phyloP scores from a whole-genome alignment of 495 filamentous ascomycete species.

The Thermothielavioides terrestris region DNA sequence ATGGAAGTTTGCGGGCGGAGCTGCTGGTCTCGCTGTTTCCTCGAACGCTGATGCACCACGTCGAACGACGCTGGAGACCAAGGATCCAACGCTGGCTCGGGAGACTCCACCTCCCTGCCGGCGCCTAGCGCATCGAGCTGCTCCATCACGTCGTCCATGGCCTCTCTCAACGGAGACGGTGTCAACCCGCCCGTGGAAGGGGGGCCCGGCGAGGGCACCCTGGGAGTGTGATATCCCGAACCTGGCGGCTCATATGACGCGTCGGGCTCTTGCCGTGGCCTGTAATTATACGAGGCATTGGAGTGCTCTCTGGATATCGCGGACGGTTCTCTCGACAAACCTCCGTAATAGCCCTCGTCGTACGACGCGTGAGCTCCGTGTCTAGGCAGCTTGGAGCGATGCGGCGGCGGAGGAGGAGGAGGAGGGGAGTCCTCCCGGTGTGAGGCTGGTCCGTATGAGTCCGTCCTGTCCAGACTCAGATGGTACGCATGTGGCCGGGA shows the following conservation, averaged over 20 bases:
- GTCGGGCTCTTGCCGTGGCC: slow-evolving; percentile 14
- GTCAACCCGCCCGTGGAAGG: slow-evolving; percentile 68
- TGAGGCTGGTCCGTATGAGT: background rate
- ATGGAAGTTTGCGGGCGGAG: slow-evolving; percentile 62
- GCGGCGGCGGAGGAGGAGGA: slow-evolving; percentile 47
- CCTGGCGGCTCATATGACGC: slow-evolving; percentile 27
- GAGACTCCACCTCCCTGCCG: slow-evolving; percentile 42
- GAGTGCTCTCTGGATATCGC: slow-evolving; percentile 16
- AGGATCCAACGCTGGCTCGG: slow-evolving; percentile 56
- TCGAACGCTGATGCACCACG: slow-evolving; percentile 39
- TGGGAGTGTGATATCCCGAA: slow-evolving; percentile 43
- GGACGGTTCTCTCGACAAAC: slow-evolving; percentile 17
- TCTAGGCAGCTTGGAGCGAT: slow-evolving; percentile 27
- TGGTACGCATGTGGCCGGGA: slow-evolving; percentile 14
- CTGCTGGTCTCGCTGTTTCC: slow-evolving; percentile 26
- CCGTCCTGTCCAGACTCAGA: slow-evolving; percentile 10
- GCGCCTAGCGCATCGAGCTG: slow-evolving; percentile 84
- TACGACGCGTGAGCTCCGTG: slow-evolving; percentile 27
- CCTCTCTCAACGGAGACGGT: slow-evolving; percentile 81
- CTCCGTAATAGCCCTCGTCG: slow-evolving; percentile 23
- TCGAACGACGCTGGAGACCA: slow-evolving; percentile 93
- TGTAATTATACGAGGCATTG: slow-evolving; percentile 18
- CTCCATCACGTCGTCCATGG: slow-evolving; percentile 98
- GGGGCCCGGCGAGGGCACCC: slow-evolving; percentile 46
- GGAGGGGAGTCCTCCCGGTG: slow-evolving; percentile 32